Base-by-base conservation (phyloP, 106 monocot species). In the Xerophyta viscosa region DNA sequence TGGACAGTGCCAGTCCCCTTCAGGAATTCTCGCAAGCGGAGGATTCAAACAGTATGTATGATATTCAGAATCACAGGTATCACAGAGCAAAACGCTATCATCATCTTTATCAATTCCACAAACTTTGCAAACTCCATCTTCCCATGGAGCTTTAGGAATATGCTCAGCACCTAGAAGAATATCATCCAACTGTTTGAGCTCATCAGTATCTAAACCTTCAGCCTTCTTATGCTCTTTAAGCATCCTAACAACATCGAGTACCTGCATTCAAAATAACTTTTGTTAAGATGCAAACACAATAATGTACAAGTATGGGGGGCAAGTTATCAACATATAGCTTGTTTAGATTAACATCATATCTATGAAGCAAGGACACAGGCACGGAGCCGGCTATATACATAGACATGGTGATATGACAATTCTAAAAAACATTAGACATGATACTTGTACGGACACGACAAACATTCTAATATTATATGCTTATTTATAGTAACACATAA, bases 61-160 rank as follows among this genome's bases (percentile, higher is more conserved):
- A 27, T 98, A 98, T 54, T 98, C 98, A 36, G 98, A 98, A 52
- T 98, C 98, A 80, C 98, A 98, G 17, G 76, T 74, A 54, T 98
- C 98, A 73, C 98, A 98, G 15, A 98, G 68, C 22, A 98, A 70
- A 59, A 98, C 98, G 62, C 85, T 90, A 45, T 79, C 78, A 62
- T 98, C 98, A 77, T 89, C 98, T 66, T 76, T 82, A 65, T 98
- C 98, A 50, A 98, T 77, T 11, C 98, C 98, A 65, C 98, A 98
- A 52, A 98, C 86, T 83, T 98, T 98, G 65, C 98, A 98, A 51
- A 98, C 78, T 48, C 98, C 98, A 49, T 86, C 86, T 48, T 98
- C 98, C 98, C 98, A 98, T 33, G 89, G 89, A 65, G 98, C 98
- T 72, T 89, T 96, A n/a, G 82, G 78, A 25, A 96, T 20, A 53